A percentile compares a stretch with the other conserved stretches of the same genome.
Evolutionary conservation across 2,329 filamentous ascomycete species (phyloP).

Genomic region (Fusarium chuoi): DNA sequence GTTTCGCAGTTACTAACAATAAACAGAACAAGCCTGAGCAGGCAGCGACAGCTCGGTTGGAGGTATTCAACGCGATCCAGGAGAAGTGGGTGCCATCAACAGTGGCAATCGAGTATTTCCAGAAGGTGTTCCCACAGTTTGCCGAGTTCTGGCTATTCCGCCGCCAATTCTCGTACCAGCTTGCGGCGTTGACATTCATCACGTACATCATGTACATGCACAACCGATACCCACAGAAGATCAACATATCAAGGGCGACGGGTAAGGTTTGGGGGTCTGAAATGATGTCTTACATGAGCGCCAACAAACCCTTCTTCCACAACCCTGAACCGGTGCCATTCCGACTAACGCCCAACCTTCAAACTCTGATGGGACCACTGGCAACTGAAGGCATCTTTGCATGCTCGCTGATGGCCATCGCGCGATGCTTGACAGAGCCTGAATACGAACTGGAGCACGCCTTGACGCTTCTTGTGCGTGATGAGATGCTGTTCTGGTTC

Average conservation of each 20-base stretch:
- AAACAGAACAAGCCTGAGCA: conserved; percentile 75
- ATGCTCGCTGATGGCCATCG: conserved; percentile 96
- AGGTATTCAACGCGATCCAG: conserved; percentile 95
- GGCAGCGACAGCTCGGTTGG: conserved; percentile 77
- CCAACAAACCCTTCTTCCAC: conserved; percentile 87
- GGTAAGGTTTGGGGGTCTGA: conserved; percentile 98
- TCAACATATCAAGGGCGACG: conserved; percentile 85
- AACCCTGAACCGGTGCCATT: conserved; percentile 97
- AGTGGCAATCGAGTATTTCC: conserved; percentile 89
- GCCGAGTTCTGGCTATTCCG: conserved; percentile 99
- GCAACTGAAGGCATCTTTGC: conserved; percentile 96
- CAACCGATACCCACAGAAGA: conserved; percentile 93
- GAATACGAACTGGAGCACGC: conserved; percentile 93
- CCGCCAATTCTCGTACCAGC: conserved; percentile 94
- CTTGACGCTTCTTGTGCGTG: conserved; percentile 91
- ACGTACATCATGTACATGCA: conserved; percentile 99
- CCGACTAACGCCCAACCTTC: conserved; percentile 94
- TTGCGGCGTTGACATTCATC: conserved; percentile 96
- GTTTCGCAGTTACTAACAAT: conserved; percentile 14
- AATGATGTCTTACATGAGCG: conserved; percentile 88
- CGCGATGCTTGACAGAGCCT: conserved; percentile 90
- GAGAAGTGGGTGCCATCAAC: conserved; percentile 90
- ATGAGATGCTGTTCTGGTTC: conserved; percentile 98
- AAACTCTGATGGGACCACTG: conserved; percentile 94
- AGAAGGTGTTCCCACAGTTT: conserved; percentile 85